phyloP scores from a whole-genome alignment of 495 filamentous ascomycete genomes.

The Penicillium antarcticum region DNA sequence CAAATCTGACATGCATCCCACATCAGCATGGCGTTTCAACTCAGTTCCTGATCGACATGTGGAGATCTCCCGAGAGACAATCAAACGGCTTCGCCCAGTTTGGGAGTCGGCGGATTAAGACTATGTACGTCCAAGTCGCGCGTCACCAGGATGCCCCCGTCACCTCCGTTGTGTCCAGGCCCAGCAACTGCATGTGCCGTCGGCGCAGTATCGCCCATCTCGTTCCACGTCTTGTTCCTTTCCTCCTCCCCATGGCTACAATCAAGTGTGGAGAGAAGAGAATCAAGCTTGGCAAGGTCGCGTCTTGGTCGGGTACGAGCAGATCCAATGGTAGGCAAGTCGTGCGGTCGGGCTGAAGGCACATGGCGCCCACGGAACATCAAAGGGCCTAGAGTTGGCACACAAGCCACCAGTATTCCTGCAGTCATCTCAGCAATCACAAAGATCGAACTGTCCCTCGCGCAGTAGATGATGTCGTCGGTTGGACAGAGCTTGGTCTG shows the following conservation, averaged over 20 bases:
- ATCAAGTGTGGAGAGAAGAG: neutral
- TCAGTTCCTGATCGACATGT: neutral
- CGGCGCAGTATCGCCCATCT: neutral
- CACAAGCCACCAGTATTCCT: constrained; percentile 14
- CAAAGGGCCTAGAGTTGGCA: constrained; percentile 15
- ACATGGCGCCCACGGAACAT: constrained; percentile 3
- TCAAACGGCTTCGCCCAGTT: too few species aligned
- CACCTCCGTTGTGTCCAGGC: neutral
- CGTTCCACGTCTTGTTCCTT: neutral
- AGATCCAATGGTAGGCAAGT: constrained; percentile 5
- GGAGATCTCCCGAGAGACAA: neutral
- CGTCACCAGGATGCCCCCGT: neutral
- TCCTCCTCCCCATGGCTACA: neutral
- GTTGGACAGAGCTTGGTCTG: constrained; percentile 9
- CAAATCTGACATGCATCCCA: constrained; percentile 1
- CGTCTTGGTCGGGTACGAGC: neutral
- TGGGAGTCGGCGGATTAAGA: neutral
- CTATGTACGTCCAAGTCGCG: constrained; percentile 1
- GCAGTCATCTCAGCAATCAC: constrained; percentile 12
- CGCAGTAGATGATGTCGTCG: constrained; percentile 10
- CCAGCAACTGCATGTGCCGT: neutral
- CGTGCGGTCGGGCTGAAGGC: neutral
- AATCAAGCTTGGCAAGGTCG: neutral
- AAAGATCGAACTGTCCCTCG: constrained; percentile 11
- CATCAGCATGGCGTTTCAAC: neutral